These are phyloP conservation scores for Xylaria sp. DNA, from an alignment of 2,329 filamentous ascomycete species.

Conservation along the genomic window DNA sequence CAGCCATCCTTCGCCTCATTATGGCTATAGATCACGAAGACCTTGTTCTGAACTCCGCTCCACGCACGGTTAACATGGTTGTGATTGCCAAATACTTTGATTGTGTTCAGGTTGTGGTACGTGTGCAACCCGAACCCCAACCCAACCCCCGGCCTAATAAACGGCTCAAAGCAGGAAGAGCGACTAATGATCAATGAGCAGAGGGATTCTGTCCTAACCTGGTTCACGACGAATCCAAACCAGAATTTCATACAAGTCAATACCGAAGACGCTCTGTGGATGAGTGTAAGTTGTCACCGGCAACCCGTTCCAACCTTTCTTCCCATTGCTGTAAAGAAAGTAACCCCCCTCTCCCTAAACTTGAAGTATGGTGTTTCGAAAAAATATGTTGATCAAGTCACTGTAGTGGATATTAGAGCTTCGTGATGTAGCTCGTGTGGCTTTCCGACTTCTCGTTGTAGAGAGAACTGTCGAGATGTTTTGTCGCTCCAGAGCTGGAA, in stretches of 20 bases:
- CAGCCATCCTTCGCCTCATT: constrained; percentile 67
- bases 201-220: constrained; percentile 58
- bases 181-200: constrained; percentile 14
- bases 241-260: constrained; percentile 65
- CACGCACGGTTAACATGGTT: constrained; percentile 70
- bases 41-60: constrained; percentile 66
- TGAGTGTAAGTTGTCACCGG: constrained; percentile 47
- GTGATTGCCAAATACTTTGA: constrained; percentile 66
- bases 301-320: neutral
- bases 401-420: constrained; percentile 48
- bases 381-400: neutral
- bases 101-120: constrained; percentile 51
- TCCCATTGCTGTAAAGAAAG: neutral
- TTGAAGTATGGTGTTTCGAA: neutral
- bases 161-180: too few species aligned
- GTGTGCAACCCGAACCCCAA: constrained; percentile 31
- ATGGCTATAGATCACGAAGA: constrained; percentile 60
- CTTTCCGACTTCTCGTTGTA: constrained; percentile 67
- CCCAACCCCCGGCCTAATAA: too few species aligned
- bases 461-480: constrained; percentile 52
- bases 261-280: constrained; percentile 64
- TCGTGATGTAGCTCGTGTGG: constrained; percentile 49
- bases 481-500: neutral
- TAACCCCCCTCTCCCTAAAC: too few species aligned
- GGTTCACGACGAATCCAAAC: constrained; percentile 63